Percentiles rank a stretch among this genome's conserved stretches.
These are phyloP conservation scores for Pichia sp. DNA, from an alignment of 1,139 yeast species.

Conservation along the genomic window DNA sequence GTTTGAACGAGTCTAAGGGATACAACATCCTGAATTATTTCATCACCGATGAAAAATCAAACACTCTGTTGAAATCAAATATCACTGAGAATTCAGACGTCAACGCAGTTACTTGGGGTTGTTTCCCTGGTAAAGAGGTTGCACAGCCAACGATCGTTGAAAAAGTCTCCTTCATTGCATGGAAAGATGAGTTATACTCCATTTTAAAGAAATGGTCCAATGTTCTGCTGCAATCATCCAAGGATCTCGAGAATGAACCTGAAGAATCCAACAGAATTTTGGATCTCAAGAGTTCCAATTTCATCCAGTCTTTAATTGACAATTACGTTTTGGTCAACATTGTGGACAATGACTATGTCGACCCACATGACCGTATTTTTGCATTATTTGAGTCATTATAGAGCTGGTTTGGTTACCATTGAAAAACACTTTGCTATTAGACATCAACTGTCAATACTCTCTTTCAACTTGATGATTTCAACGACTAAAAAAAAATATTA, in stretches of 20 bases:
- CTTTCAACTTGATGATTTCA: neutral
- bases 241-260: conserved; percentile 13
- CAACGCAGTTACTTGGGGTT: conserved; percentile 98
- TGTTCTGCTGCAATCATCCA: conserved; percentile 28
- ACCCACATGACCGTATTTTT: conserved; percentile 43
- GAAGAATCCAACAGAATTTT: conserved; percentile 3
- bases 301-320: conserved; percentile 44
- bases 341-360: conserved; percentile 78
- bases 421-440: neutral
- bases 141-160: conserved; percentile 86
- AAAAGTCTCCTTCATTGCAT: conserved; percentile 79
- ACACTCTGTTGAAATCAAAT: conserved; percentile 43
- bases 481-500: neutral
- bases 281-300: conserved; percentile 18
- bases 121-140: conserved; percentile 79
- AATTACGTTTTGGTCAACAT: conserved; percentile 74
- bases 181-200: conserved; percentile 94
- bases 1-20: conserved; percentile 28
- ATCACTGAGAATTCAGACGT: conserved; percentile 63
- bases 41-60: conserved; percentile 59
- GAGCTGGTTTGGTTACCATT: too few relatives aligned
- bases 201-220: conserved; percentile 76
- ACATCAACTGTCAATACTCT: neutral
- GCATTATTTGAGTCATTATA: conserved; percentile 23
- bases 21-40: conserved; percentile 63